phyloP scores from a whole-genome alignment of 176 grass and related monocot species.

The Saccharum officinarum region DNA sequence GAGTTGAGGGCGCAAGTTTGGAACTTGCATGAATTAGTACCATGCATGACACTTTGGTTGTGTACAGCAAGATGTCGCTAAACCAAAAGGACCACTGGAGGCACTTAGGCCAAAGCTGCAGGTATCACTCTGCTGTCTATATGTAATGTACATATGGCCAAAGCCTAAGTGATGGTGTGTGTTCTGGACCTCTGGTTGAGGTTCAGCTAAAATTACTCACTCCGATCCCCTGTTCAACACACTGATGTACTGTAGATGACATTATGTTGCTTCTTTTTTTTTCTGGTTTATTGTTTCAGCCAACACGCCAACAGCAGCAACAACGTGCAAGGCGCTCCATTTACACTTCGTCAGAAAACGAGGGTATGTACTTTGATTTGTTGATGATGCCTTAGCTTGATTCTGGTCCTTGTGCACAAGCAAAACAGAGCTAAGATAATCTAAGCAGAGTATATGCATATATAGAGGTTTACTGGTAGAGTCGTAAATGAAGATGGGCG shows the following conservation, averaged over 20 bases:
- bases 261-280: neutral
- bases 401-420: neutral
- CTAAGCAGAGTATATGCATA: neutral
- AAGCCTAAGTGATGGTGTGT: neutral
- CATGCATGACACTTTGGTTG: slow-evolving; percentile 6
- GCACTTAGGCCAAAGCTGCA: slow-evolving; percentile 93
- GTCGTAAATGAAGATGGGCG: neutral
- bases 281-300: slow-evolving; percentile 49
- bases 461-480: no score
- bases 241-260: neutral
- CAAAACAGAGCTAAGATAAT: neutral
- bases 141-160: neutral
- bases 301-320: slow-evolving; percentile 79
- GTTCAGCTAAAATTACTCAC: neutral
- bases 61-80: slow-evolving; percentile 78
- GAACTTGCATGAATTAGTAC: neutral
- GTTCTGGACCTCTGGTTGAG: slow-evolving; percentile 16
- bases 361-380: slow-evolving; percentile 61
- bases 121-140: slow-evolving; percentile 31
- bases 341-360: slow-evolving; percentile 63
- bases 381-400: neutral
- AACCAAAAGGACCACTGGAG: slow-evolving; percentile 91
- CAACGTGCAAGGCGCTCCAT: slow-evolving; percentile 70
- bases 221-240: neutral
- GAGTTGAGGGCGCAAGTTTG: neutral